A percentile compares a stretch with the other conserved stretches of the same genome.
Evolutionary conservation across 2,329 filamentous ascomycete species (phyloP).

Genomic region (Teratosphaeria nubilosa): DNA sequence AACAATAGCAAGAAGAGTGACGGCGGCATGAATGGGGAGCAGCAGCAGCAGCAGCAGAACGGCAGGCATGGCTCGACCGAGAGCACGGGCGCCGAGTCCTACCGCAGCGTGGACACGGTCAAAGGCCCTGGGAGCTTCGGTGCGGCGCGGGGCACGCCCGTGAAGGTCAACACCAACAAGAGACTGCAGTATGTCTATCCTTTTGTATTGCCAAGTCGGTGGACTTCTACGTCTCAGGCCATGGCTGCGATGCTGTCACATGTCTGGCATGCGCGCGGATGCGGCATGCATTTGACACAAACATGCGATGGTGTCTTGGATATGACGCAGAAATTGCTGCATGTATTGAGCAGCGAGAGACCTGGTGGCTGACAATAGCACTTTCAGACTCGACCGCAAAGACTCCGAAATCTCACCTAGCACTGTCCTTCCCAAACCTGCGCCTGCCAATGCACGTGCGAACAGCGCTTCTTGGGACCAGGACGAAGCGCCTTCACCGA

Average conservation of each 20-base stretch:
- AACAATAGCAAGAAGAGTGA: conserved; percentile 1
- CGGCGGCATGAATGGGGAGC: neutral
- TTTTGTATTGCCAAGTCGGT: neutral
- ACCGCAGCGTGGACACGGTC: conserved; percentile 56
- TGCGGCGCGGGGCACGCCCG: conserved; percentile 11
- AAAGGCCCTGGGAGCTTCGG: conserved; percentile 24
- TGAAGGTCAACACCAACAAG: conserved; percentile 36
- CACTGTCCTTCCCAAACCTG: conserved; percentile 24
- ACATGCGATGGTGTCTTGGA: neutral
- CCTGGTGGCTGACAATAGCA: conserved; percentile 15
- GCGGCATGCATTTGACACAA: conserved; percentile 1
- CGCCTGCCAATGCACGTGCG: conserved; percentile 36
- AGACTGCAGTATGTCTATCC: conserved; percentile 33
- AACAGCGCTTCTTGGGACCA: conserved; percentile 40
- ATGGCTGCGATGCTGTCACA: neutral
- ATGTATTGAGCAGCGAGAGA: conserved; percentile 7
- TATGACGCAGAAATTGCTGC: conserved; percentile 11
- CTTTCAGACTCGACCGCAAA: conserved; percentile 31
- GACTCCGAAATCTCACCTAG: conserved; percentile 35
- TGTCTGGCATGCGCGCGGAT: neutral
- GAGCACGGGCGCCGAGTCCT: conserved; percentile 57
- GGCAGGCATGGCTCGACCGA: conserved; percentile 46
- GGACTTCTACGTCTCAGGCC: neutral
- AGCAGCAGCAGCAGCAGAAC: conserved; percentile 5
- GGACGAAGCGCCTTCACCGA: conserved; percentile 26